Conservation (phyloP, 129 eudicot species). For the Kitagawia praeruptora region DNA sequence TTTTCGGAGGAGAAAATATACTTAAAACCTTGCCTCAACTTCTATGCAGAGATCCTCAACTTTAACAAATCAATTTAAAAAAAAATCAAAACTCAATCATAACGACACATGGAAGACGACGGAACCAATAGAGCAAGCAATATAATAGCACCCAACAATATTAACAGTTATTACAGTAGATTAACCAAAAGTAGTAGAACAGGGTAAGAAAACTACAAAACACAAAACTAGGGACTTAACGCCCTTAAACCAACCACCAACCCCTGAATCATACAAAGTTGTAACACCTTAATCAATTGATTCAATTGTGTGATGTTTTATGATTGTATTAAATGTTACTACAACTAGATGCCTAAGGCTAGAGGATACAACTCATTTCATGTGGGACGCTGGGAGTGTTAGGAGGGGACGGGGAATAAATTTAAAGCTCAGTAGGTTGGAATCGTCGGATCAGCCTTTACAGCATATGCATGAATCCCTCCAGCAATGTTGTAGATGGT, state of each 20-base stretch:
- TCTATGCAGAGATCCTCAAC: too few relatives aligned
- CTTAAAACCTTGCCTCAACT: too few relatives aligned
- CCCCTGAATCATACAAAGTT: neutral
- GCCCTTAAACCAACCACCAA: neutral
- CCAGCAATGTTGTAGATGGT: constrained; percentile 78
- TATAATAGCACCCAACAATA: too few relatives aligned
- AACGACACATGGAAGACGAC: too few relatives aligned
- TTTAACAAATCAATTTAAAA: too few relatives aligned
- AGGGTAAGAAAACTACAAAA: neutral
- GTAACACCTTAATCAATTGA: neutral
- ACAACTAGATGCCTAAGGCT: neutral
- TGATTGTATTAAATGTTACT: neutral
- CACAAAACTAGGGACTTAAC: neutral
- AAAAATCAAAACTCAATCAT: too few relatives aligned
- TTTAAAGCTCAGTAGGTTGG: constrained; percentile 55
- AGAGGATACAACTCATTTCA: neutral
- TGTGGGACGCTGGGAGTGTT: too few relatives aligned
- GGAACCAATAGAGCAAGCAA: neutral
- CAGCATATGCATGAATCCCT: constrained; percentile 87
- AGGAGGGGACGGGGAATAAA: neutral
- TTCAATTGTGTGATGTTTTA: neutral
- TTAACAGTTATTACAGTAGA: too few relatives aligned
- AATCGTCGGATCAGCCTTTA: constrained; percentile 69
- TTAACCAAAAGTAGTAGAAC: neutral
- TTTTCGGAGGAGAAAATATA: too few relatives aligned